phyloP scores from a whole-genome alignment of 1,284 basidiomycete species.

The Tremellales sp. region DNA sequence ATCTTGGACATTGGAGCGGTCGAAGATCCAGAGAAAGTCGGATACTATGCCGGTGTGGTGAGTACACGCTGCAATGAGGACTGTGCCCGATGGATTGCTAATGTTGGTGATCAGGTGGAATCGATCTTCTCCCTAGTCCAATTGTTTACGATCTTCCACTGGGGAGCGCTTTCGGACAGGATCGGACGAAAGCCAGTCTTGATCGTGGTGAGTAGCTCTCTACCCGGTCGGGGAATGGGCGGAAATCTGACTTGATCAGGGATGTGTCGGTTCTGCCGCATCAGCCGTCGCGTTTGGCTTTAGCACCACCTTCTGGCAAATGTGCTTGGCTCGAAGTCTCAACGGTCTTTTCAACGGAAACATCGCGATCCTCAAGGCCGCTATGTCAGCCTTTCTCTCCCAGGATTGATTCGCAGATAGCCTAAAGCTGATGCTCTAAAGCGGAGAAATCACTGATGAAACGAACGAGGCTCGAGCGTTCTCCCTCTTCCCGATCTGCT shows the following conservation, averaged over 20 bases:
- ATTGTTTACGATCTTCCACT: constrained; percentile 37
- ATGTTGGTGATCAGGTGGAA: constrained; percentile 22
- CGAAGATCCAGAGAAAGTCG: constrained; percentile 27
- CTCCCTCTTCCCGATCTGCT: constrained; percentile 38
- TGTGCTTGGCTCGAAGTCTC: constrained; percentile 28
- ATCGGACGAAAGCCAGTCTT: constrained; percentile 38
- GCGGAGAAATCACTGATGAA: constrained; percentile 36
- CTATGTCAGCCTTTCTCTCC: constrained; percentile 20
- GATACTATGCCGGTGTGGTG: constrained; percentile 35
- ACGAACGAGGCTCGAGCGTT: constrained; percentile 37
- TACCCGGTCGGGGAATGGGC: neutral
- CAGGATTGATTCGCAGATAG: neutral
- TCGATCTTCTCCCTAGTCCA: constrained; percentile 35
- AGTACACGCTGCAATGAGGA: constrained; percentile 3
- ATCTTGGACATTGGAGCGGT: constrained; percentile 32
- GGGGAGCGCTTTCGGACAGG: constrained; percentile 32
- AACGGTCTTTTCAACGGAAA: constrained; percentile 39
- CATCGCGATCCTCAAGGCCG: constrained; percentile 36
- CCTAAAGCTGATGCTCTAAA: constrained; percentile 2
- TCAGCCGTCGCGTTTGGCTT: constrained; percentile 35
- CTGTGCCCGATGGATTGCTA: too few relatives aligned
- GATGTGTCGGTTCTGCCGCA: constrained; percentile 27
- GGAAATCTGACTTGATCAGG: constrained; percentile 14
- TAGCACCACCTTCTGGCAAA: constrained; percentile 22
- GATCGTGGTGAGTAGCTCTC: constrained; percentile 22